These are phyloP conservation scores for Thalia dealbata DNA, from an alignment of 176 grass and related monocot species.

Conservation along the genomic window DNA sequence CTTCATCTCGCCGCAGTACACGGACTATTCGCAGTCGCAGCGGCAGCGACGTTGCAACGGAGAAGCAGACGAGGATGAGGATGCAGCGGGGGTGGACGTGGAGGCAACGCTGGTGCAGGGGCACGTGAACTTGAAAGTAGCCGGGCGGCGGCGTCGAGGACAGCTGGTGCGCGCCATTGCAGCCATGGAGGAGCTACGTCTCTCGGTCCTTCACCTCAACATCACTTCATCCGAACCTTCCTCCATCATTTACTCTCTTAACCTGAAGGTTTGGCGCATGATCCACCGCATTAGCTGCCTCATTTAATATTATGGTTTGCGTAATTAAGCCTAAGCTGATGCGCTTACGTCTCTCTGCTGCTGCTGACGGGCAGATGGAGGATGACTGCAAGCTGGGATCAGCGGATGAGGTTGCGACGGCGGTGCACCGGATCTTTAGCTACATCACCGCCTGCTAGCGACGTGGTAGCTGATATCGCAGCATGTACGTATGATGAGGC, in stretches of 20 bases:
- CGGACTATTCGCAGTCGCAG: slow-evolving; percentile 35
- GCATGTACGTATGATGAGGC: not conserved
- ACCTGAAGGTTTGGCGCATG: slow-evolving; percentile 45
- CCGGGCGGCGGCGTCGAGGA: slow-evolving; percentile 36
- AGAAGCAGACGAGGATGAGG: slow-evolving; percentile 6
- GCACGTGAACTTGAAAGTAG: slow-evolving; percentile 72
- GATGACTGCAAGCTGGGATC: slow-evolving; percentile 79
- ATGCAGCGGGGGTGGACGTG: slow-evolving; percentile 13
- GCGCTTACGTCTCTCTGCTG: not conserved
- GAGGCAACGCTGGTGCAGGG: slow-evolving; percentile 44
- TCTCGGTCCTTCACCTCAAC: slow-evolving; percentile 76
- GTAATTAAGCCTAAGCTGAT: not conserved
- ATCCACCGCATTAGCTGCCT: not conserved
- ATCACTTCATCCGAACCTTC: slow-evolving; percentile 41
- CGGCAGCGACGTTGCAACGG: slow-evolving; percentile 21
- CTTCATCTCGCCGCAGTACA: slow-evolving; percentile 88
- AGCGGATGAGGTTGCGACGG: slow-evolving; percentile 87
- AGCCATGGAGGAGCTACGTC: slow-evolving; percentile 61
- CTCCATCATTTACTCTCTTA: slow-evolving; percentile 77
- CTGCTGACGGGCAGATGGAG: slow-evolving; percentile 49
- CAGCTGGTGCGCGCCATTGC: slow-evolving; percentile 43
- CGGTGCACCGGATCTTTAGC: slow-evolving; percentile 85
- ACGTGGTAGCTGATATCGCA: not conserved
- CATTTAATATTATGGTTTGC: not conserved
- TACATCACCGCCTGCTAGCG: slow-evolving; percentile 51